Conservation (phyloP, 192 early-diverging fungal genomes). For the Entrophospora sp. region DNA sequence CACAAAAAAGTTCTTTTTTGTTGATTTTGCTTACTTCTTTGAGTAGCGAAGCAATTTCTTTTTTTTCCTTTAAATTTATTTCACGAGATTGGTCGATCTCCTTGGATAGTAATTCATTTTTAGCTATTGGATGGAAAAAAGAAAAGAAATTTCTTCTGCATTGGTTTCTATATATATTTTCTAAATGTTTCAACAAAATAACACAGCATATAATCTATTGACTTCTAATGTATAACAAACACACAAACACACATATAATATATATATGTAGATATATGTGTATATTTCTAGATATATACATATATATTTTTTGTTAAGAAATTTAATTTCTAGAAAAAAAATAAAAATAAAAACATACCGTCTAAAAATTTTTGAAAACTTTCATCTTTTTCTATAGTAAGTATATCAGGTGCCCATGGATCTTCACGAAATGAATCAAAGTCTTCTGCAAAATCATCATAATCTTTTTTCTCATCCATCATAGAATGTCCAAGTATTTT, state of each 20-base stretch:
- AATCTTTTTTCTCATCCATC: neutral
- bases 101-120: too few species aligned
- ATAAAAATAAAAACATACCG: too few species aligned
- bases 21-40: too few species aligned
- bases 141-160: conserved; percentile 10
- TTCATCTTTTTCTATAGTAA: conserved; percentile 1
- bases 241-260: too few species aligned
- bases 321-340: too few species aligned
- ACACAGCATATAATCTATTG: neutral
- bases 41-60: too few species aligned
- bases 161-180: conserved; percentile 11
- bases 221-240: too few species aligned
- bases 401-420: conserved; percentile 9
- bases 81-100: too few species aligned
- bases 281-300: too few species aligned
- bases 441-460: neutral
- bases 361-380: neutral
- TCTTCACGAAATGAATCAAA: conserved; percentile 9
- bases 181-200: conserved; percentile 12
- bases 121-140: conserved; percentile 3
- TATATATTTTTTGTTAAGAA: too few species aligned
- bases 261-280: neutral
- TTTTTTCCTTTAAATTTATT: too few species aligned
- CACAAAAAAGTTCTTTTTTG: too few species aligned
- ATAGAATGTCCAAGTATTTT: neutral